Conservation (phyloP, 805 yeast species). For the Wickerhamomyces xylosicus region DNA sequence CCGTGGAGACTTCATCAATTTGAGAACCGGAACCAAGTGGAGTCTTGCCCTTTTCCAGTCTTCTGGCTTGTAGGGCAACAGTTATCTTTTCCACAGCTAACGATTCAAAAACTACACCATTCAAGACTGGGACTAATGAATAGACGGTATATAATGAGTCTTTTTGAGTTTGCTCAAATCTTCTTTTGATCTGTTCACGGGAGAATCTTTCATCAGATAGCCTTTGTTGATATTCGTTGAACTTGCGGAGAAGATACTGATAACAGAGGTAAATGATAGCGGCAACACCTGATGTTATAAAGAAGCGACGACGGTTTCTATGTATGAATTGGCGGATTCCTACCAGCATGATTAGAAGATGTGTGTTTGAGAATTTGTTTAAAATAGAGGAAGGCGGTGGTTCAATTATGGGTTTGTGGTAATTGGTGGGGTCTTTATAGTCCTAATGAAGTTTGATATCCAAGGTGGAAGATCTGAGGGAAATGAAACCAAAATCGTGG, state of each 20-base stretch:
- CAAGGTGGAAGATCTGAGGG: too few relatives aligned
- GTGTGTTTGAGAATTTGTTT: background rate
- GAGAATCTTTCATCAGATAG: slow-evolving; percentile 49
- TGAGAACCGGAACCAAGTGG: slow-evolving; percentile 8
- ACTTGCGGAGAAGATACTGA: slow-evolving; percentile 32
- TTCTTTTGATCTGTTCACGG: slow-evolving; percentile 59
- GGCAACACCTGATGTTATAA: slow-evolving; percentile 24
- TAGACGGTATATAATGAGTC: slow-evolving; percentile 80
- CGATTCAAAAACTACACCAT: slow-evolving; percentile 48
- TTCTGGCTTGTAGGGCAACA: slow-evolving; percentile 52
- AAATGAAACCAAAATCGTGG: too few relatives aligned
- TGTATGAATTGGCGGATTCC: slow-evolving; percentile 22
- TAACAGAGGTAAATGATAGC: slow-evolving; percentile 34
- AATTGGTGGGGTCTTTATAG: too few relatives aligned
- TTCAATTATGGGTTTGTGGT: too few relatives aligned
- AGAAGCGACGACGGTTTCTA: slow-evolving; percentile 34
- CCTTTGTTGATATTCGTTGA: slow-evolving; percentile 39
- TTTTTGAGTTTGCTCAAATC: slow-evolving; percentile 86
- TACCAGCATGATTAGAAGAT: slow-evolving; percentile 11
- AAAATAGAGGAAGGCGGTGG: too few relatives aligned
- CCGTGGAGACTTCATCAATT: slow-evolving; percentile 27
- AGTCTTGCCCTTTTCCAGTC: slow-evolving; percentile 23
- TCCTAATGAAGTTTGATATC: too few relatives aligned
- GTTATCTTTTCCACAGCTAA: slow-evolving; percentile 70
- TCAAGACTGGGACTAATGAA: slow-evolving; percentile 71